phyloP scores from a whole-genome alignment of 345 rosid species.

The Litchi chinensis region DNA sequence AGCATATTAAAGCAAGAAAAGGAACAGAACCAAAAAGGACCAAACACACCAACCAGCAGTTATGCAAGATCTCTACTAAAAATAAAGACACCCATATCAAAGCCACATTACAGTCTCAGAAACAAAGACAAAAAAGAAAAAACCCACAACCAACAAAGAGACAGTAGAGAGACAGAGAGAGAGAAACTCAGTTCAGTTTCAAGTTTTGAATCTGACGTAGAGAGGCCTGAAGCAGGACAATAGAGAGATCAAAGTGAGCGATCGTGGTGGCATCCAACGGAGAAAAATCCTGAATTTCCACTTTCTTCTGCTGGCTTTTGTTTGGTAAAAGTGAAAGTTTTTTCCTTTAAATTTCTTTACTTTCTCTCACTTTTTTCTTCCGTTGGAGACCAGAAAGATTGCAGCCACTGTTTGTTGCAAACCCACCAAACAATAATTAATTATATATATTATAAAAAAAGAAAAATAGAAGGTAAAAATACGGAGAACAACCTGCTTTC shows the following conservation, averaged over 20 bases:
- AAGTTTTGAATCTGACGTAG: constrained; percentile 31
- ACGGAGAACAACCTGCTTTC: too few relatives aligned
- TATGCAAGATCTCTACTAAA: constrained; percentile 38
- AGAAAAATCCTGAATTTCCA: constrained; percentile 37
- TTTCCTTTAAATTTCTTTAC: background rate
- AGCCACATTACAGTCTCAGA: constrained; percentile 29
- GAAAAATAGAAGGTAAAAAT: background rate
- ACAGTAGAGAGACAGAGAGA: background rate
- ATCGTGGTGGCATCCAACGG: constrained; percentile 34
- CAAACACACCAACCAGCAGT: constrained; percentile 28
- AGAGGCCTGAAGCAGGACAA: constrained; percentile 10
- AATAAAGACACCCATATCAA: constrained; percentile 34
- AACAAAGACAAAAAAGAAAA: constrained; percentile 18
- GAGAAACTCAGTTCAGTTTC: constrained; percentile 25
- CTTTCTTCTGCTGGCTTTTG: constrained; percentile 44
- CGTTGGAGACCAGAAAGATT: constrained; percentile 30
- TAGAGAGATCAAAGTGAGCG: constrained; percentile 32
- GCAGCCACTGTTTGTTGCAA: constrained; percentile 29
- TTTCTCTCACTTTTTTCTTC: constrained; percentile 18
- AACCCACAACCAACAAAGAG: background rate
- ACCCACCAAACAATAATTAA: background rate
- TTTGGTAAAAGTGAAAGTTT: constrained; percentile 68
- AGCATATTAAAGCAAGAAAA: background rate
- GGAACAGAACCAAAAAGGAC: constrained; percentile 21
- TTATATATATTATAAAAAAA: too few relatives aligned